phyloP scores from a whole-genome alignment of 192 early-diverging fungal species.

The Linnemannia zychae region DNA sequence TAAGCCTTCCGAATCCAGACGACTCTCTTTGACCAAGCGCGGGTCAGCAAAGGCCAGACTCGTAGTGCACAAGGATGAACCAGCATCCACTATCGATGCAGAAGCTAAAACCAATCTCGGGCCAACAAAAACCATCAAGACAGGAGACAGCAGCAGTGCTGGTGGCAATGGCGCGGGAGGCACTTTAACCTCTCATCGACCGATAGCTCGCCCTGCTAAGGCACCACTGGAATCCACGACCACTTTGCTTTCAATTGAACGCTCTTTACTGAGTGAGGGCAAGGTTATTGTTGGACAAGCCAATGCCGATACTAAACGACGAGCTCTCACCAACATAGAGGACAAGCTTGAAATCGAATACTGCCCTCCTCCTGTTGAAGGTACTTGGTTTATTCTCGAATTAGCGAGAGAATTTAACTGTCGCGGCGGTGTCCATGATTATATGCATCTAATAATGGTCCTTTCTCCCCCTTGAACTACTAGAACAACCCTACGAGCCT shows the following conservation, averaged over 20 bases:
- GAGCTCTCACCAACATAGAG: conserved; percentile 39
- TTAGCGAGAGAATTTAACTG: background rate
- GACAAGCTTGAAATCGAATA: conserved; percentile 44
- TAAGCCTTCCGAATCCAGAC: conserved; percentile 4
- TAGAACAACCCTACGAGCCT: conserved; percentile 49
- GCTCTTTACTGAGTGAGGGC: conserved; percentile 33
- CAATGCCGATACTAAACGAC: conserved; percentile 30
- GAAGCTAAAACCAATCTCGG: background rate
- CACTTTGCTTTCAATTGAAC: conserved; percentile 38
- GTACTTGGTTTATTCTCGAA: background rate
- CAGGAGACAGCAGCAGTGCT: too few relatives aligned
- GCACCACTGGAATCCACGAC: conserved; percentile 35
- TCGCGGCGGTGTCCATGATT: background rate
- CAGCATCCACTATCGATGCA: background rate
- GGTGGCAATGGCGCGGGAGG: background rate
- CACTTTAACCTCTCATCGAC: background rate
- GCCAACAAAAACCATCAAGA: background rate
- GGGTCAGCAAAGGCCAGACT: conserved; percentile 48
- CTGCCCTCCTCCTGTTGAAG: conserved; percentile 36
- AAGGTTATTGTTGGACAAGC: conserved; percentile 43
- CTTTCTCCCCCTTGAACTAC: background rate
- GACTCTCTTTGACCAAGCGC: conserved; percentile 40
- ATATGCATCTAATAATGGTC: background rate
- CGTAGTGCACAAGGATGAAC: conserved; percentile 31
- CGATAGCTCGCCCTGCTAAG: background rate